Conservation (phyloP, 176 grass and related monocot species). For the Oryza rufipogon region DNA sequence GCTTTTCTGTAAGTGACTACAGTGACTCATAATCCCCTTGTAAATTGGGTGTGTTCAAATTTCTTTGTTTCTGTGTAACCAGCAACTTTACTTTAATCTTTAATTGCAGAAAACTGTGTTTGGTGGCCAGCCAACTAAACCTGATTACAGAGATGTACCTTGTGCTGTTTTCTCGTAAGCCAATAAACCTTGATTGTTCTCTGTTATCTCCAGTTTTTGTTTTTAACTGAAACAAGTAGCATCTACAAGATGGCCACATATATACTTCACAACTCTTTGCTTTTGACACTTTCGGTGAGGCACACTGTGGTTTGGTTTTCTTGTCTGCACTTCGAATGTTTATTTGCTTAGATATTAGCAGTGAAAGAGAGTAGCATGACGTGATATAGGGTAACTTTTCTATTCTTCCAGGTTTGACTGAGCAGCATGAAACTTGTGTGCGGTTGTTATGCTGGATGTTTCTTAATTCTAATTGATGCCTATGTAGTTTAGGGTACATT, state of each 20-base stretch:
- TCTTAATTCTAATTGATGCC: neutral
- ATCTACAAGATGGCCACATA: neutral
- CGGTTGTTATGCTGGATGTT: neutral
- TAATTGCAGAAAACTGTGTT: conserved; percentile 92
- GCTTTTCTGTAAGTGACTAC: conserved; percentile 77
- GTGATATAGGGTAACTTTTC: neutral
- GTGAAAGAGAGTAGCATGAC: neutral
- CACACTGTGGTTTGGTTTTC: neutral
- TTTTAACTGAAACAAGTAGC: neutral
- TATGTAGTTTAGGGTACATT: neutral
- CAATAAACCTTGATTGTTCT: neutral
- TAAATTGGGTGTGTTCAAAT: neutral
- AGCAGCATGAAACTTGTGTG: neutral
- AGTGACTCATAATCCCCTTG: neutral
- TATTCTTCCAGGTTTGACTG: neutral
- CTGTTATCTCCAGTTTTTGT: conserved; percentile 11
- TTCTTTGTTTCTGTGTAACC: conserved; percentile 16
- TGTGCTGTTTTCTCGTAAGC: conserved; percentile 95
- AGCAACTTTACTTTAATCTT: conserved; percentile 21
- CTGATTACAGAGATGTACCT: conserved; percentile 82
- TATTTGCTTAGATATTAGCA: neutral
- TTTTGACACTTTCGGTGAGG: neutral
- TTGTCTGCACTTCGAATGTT: neutral
- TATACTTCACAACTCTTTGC: conserved; percentile 20
- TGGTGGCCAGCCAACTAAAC: conserved; percentile 80